Conservation (phyloP, 2,329 filamentous ascomycete species). For the Pezicula neosporulosa region DNA sequence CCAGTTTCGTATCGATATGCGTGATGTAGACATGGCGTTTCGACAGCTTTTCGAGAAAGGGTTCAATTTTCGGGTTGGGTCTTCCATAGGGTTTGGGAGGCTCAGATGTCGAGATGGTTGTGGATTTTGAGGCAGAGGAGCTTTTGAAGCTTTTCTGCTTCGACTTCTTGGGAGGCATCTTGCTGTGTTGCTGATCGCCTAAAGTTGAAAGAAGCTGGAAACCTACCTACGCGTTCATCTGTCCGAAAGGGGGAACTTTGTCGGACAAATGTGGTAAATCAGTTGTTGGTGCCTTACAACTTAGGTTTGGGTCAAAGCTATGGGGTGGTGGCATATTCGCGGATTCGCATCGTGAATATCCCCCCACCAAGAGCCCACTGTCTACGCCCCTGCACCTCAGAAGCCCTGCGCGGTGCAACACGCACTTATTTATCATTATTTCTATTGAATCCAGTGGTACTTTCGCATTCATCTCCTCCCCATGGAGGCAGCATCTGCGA, state of each 20-base stretch:
- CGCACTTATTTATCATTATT: not conserved
- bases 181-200: not conserved
- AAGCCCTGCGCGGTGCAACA: not conserved
- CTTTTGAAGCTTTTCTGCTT: constrained; percentile 24
- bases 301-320: not conserved
- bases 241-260: not conserved
- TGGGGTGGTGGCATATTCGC: not conserved
- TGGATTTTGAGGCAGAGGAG: constrained; percentile 9
- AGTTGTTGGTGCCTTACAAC: too few relatives aligned
- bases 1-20: constrained; percentile 72
- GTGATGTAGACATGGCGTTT: constrained; percentile 74
- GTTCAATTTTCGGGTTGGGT: constrained; percentile 57
- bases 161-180: constrained; percentile 27
- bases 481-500: constrained; percentile 94
- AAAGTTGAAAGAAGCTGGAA: not conserved
- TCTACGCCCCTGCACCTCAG: not conserved
- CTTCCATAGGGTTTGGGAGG: constrained; percentile 65
- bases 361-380: not conserved
- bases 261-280: not conserved
- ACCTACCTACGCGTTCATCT: not conserved
- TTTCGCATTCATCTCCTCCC: constrained; percentile 13
- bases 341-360: not conserved
- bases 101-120: constrained; percentile 8
- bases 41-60: constrained; percentile 65
- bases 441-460: not conserved